Base-by-base conservation (phyloP, 2,329 filamentous ascomycete species). In the Lasiodiplodia sp. region DNA sequence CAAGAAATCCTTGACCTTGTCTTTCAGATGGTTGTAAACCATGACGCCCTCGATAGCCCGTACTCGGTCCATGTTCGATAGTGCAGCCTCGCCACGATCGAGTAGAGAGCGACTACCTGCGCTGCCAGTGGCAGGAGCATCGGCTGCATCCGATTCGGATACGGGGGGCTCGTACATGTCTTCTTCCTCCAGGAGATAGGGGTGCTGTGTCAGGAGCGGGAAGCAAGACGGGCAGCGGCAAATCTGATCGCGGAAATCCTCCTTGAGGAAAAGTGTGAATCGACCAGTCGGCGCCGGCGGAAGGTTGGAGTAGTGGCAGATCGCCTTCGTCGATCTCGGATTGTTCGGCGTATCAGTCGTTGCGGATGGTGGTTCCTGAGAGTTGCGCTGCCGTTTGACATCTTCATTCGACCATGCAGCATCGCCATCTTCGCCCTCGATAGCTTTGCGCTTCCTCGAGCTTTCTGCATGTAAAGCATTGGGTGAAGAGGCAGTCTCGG, bases 11-110 rank as follows among this genome's bases (percentile, higher is more conserved):
- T 95, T 97, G n/a, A 99, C 89, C 77, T 95, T 94, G 76, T 98
- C 94, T 77, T 96, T 96, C 70, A 99, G 87, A 75, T 97, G 92
- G 75, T 98, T 97, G 81, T 98, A 99, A 0, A 94, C 95, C 94
- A 98, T 97, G 56, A 97, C 95, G 18, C 96, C 96, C 79, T 99
- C 80, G 68, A 99, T 97, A 4, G 96, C 96, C 16, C 91, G 87
- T 8, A 98, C 95, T 2, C 96, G 92, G 77, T 99, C 96, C 68
- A 99, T 90, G 74, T 93, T 96, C 77, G 90, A 93, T 34, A 99
- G 86, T 0, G 94, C 95, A 58, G 93, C 95, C 82, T 99, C 96
- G 57, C 96, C 96, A 21, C 94, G 92, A 62, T 98, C 94, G 40
- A 96, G 89, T 2, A 99, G 85, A 71, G 92, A 96, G 56, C 92